Base-by-base conservation (phyloP, 2,329 filamentous ascomycete species). In the Ceratocystis cubensis region DNA sequence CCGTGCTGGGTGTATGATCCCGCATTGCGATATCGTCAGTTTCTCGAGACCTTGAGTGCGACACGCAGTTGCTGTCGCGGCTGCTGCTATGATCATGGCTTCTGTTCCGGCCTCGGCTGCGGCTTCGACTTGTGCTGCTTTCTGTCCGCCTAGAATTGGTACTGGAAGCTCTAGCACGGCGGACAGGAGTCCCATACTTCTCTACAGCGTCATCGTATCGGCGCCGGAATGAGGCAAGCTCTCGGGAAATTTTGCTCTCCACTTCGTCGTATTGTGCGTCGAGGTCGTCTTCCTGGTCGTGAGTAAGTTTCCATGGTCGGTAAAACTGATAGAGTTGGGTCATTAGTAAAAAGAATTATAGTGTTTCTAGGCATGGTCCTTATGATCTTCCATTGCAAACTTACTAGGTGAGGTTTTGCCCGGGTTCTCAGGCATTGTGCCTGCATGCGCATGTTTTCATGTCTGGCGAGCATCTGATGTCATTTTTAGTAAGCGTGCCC, bases 401-500 rank as follows among this genome's bases (percentile, higher is more conserved):
- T 45, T 80, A 96, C 91, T 72, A 96, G 78, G 70, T 78, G 82
- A 2, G 93, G 93, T 71, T 86, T 80, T 48, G 86, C 78, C 70
- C 78, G 84, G 3, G 93, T 96, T 70, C 81, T 80, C 62, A 96
- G 77, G 72, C 87, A 93, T 65, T 84, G 82, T 37, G 93, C 91
- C 76, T 81, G 82, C 30, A 86, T 82, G 57, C 89, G 78, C 76
- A 91, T 78, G 72, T 88, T 90, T 64, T 81, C 77, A 75, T 96
- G 92, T 66, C 85, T 84, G 61, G 85, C 82, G 66, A 80, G 81
- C 88, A 96, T 88, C 88, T 93, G 68, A 37, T 48, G 3, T 15
- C 17, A 15, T 41, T 33, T 56, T 74, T 65, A 75, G 73, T 71
- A 71, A 65, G 61, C 41, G 46, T 22, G 30, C 8, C 28, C 45